Evolutionary conservation across 129 eudicot genomes (phyloP), one percentile per base, ranked within the genome.

Genomic region (Flaveria brownii): DNA sequence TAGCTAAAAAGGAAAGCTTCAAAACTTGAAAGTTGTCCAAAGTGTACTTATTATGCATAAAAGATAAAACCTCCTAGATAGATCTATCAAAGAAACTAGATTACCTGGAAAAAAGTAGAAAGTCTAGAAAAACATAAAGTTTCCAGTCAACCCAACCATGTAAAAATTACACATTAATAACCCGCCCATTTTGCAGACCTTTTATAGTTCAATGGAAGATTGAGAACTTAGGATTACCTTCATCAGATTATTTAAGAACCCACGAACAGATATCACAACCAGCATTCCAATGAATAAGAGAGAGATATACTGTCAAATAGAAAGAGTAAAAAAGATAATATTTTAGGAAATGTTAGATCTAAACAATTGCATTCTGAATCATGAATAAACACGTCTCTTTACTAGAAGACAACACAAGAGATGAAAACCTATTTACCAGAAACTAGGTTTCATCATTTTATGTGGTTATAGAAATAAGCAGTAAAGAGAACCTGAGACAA

Each of bases 201-300:
- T 14, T 6, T 2, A 50, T n/a, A 20, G 62, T 3, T 28, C 1
- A 57, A 5, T 36, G 25, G 41, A 54, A 77, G 43, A 77, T 6
- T 18, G 71, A 71, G 51, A 55, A 84, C 22, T 28, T 30, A 70
- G 43, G 79, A 59, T 78, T 87, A 94, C 99, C 94, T 94, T 94
- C 99, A 94, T 91, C 76, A 94, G 80, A 78, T 94, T 94, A 54
- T 87, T 63, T 60, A 94, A 87, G 88, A 94, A 94, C 18, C 99
- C 99, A 39, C 99, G 89, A 59, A 94, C 99, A 51, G 99, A 94
- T 74, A 94, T 86, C 63, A 89, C 99, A 42, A 94, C 91, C 86
- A 94, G 82, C 96, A 94, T 84, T 70, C 99, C 99, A 23, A 94
- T 94, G 89, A 94, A 94, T 63, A 94, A 74, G 85, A 94, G 92